Evolutionary conservation across 2,329 filamentous ascomycete species (phyloP).

Genomic region (Colletotrichum lindemuthianum): DNA sequence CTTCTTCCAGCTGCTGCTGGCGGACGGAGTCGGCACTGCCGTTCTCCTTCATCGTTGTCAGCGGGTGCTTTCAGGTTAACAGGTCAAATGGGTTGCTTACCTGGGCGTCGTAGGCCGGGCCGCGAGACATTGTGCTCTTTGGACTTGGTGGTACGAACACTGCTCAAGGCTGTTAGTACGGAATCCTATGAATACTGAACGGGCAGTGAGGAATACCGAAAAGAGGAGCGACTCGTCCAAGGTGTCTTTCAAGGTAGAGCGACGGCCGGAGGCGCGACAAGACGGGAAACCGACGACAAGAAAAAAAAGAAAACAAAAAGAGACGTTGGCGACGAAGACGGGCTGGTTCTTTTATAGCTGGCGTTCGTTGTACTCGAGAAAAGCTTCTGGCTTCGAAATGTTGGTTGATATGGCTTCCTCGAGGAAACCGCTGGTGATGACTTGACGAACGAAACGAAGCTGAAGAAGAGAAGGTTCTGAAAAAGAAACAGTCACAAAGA

Average conservation of each 20-base stretch:
- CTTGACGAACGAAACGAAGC: background rate
- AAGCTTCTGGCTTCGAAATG: no score
- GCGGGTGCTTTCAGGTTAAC: background rate
- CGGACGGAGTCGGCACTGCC: no score
- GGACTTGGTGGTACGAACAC: background rate
- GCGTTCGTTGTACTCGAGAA: no score
- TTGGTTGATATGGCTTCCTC: no score
- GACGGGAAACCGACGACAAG: background rate
- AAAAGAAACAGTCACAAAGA: background rate
- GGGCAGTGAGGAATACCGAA: no score
- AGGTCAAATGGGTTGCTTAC: background rate
- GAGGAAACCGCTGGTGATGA: no score
- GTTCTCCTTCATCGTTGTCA: slow-evolving; percentile 7
- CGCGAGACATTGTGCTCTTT: slow-evolving; percentile 7
- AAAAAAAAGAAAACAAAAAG: background rate
- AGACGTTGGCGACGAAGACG: background rate
- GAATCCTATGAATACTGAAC: no score
- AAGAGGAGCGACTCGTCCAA: background rate
- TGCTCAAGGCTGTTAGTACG: no score
- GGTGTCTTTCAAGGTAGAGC: background rate
- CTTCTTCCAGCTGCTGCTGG: background rate
- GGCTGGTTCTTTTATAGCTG: no score
- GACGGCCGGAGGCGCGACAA: background rate
- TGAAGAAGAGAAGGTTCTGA: background rate
- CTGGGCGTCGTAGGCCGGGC: slow-evolving; percentile 13